Conservation (phyloP, 108 stramenopile species). For the Cyclotella distinguenda region DNA sequence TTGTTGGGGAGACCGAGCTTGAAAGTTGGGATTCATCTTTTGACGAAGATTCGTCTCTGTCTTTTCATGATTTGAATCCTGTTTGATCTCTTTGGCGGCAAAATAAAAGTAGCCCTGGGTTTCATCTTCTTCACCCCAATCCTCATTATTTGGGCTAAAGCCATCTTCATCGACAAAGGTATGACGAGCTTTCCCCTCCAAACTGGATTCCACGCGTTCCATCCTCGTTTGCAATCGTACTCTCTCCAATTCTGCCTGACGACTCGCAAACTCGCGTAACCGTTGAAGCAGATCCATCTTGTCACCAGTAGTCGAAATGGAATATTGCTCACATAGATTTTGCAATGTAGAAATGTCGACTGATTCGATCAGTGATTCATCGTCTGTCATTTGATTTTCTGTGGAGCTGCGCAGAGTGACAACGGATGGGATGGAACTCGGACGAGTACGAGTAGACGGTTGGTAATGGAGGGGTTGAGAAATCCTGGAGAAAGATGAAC, state of each 20-base stretch:
- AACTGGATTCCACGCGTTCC: constrained; percentile 53
- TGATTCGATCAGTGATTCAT: constrained; percentile 55
- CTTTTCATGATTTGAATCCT: constrained; percentile 19
- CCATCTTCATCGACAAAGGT: constrained; percentile 42
- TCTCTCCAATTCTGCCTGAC: constrained; percentile 55
- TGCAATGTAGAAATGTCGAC: constrained; percentile 55
- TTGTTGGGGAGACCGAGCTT: not conserved
- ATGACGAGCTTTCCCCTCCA: constrained; percentile 52
- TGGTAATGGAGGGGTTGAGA: not conserved
- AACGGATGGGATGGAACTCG: too few species aligned
- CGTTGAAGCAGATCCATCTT: constrained; percentile 64
- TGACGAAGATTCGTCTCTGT: constrained; percentile 15
- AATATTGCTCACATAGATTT: constrained; percentile 63
- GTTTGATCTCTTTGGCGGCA: constrained; percentile 23
- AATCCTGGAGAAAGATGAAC: too few species aligned
- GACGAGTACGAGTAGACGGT: not conserved
- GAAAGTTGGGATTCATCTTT: constrained; percentile 14
- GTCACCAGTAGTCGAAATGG: constrained; percentile 52
- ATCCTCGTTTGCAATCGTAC: constrained; percentile 43
- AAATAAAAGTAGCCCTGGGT: constrained; percentile 59
- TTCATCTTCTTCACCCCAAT: constrained; percentile 49
- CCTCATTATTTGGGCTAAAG: constrained; percentile 30
- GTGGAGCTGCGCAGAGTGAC: not conserved
- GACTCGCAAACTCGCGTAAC: constrained; percentile 57
- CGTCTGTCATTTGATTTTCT: constrained; percentile 34